phyloP scores from a whole-genome alignment of 805 yeast genomes.

The Teunomyces barrocoloradensis region DNA sequence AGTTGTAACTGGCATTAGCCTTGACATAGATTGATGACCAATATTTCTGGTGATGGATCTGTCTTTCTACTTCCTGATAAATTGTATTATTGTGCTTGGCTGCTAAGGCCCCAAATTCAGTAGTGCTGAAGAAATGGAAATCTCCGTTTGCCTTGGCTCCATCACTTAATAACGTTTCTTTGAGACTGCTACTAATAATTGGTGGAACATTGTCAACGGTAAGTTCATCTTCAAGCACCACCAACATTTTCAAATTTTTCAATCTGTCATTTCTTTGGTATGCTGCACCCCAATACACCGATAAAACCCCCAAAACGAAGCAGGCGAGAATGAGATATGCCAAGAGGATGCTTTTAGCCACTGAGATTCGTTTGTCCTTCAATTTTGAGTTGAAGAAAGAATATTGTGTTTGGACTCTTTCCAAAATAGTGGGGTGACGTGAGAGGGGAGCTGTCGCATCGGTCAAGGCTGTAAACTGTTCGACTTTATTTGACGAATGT shows the following conservation, averaged over 20 bases:
- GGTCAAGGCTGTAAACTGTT: neutral
- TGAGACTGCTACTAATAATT: slow-evolving; percentile 27
- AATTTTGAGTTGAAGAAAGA: slow-evolving; percentile 33
- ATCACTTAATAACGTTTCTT: slow-evolving; percentile 10
- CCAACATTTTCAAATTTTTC: slow-evolving; percentile 33
- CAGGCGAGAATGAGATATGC: slow-evolving; percentile 25
- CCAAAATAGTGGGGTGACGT: slow-evolving; percentile 17
- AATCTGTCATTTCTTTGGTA: slow-evolving; percentile 27
- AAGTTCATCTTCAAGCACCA: slow-evolving; percentile 33
- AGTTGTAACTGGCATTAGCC: slow-evolving; percentile 26
- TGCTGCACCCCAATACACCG: slow-evolving; percentile 43
- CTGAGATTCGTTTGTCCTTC: slow-evolving; percentile 14
- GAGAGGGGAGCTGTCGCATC: slow-evolving; percentile 9
- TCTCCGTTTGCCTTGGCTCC: slow-evolving; percentile 23
- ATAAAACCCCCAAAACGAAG: slow-evolving; percentile 29
- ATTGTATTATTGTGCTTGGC: slow-evolving; percentile 15
- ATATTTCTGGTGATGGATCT: slow-evolving; percentile 26
- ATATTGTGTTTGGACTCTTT: slow-evolving; percentile 23
- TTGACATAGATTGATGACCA: slow-evolving; percentile 30
- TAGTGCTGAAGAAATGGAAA: slow-evolving; percentile 20
- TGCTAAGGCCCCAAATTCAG: slow-evolving; percentile 30
- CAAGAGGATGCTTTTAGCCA: slow-evolving; percentile 15
- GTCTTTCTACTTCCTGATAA: slow-evolving; percentile 15
- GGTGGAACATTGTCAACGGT: slow-evolving; percentile 20
- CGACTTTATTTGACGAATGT: neutral